These are phyloP conservation scores for Porcisia hertigi DNA, from an alignment of 208 protist genomes.

Conservation along the genomic window DNA sequence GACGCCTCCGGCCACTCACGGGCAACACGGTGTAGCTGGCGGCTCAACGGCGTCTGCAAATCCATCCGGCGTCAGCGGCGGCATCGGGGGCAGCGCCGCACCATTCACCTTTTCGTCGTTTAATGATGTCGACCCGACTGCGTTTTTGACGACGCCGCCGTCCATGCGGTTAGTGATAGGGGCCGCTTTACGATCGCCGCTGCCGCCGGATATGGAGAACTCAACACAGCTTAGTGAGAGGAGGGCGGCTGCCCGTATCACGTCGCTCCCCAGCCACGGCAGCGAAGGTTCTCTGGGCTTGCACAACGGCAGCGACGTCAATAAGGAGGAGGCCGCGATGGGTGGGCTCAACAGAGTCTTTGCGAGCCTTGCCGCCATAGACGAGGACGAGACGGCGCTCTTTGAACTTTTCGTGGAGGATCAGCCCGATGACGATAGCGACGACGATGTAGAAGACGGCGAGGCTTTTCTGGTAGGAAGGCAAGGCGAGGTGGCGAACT, in stretches of 20 bases:
- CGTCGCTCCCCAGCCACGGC: background rate
- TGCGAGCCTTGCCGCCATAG: background rate
- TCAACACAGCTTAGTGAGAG: background rate
- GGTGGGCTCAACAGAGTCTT: background rate
- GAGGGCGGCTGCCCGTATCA: background rate
- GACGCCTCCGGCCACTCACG: background rate
- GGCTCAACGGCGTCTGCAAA: background rate
- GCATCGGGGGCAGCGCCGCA: background rate
- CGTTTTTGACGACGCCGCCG: conserved; percentile 9
- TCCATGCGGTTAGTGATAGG: conserved; percentile 13
- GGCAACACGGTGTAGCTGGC: background rate
- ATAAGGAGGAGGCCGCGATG: background rate
- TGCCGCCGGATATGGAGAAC: background rate
- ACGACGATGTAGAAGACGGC: conserved; percentile 14
- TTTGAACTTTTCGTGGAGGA: conserved; percentile 55
- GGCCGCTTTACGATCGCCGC: background rate
- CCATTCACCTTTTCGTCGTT: conserved; percentile 7
- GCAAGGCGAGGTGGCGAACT: background rate
- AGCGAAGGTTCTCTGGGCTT: background rate
- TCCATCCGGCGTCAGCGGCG: background rate
- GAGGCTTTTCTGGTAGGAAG: background rate
- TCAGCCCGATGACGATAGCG: conserved; percentile 25
- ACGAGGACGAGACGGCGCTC: conserved; percentile 36
- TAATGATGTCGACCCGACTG: conserved; percentile 1
- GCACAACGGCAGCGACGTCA: background rate